A percentile compares a stretch with the other conserved stretches of the same genome.
Conservation (phyloP, 2,329 filamentous ascomycete genomes). For the Ilyonectria sp. region DNA sequence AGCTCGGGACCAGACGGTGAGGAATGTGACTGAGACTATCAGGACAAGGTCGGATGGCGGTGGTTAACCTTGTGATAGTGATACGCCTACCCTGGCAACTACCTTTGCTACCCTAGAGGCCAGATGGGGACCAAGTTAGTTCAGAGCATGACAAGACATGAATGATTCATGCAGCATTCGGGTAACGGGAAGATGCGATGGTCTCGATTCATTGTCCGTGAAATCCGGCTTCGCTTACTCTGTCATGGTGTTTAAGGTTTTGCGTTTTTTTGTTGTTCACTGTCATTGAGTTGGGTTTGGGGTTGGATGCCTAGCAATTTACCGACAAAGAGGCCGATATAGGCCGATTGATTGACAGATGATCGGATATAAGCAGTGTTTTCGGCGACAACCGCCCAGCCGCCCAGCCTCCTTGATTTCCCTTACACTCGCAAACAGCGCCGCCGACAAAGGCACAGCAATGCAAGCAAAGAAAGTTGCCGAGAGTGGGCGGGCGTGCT, state of each 20-base stretch:
- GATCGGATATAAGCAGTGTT: slow-evolving; percentile 20
- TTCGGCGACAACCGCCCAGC: slow-evolving; percentile 12
- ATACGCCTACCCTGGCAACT: slow-evolving; percentile 14
- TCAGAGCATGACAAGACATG: background rate
- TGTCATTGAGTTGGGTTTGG: background rate
- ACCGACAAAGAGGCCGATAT: background rate
- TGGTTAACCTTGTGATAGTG: slow-evolving; percentile 3
- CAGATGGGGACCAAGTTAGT: background rate
- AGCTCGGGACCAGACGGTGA: slow-evolving; percentile 30
- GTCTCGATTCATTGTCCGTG: background rate
- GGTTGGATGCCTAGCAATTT: background rate
- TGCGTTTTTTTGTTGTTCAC: background rate
- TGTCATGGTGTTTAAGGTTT: background rate
- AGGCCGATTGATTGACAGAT: background rate
- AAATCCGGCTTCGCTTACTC: background rate
- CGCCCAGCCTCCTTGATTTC: background rate
- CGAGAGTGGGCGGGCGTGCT: background rate
- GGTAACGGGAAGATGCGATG: background rate
- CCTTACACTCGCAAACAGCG: background rate
- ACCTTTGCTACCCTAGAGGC: slow-evolving; percentile 20
- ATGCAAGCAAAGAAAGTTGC: background rate
- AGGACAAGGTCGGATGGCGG: slow-evolving; percentile 24
- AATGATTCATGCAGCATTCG: background rate
- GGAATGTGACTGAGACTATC: slow-evolving; percentile 47
- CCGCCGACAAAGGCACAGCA: background rate